Evolutionary conservation across 352 stramenopile genomes (phyloP).

Genomic region (Pythium insidiosum): DNA sequence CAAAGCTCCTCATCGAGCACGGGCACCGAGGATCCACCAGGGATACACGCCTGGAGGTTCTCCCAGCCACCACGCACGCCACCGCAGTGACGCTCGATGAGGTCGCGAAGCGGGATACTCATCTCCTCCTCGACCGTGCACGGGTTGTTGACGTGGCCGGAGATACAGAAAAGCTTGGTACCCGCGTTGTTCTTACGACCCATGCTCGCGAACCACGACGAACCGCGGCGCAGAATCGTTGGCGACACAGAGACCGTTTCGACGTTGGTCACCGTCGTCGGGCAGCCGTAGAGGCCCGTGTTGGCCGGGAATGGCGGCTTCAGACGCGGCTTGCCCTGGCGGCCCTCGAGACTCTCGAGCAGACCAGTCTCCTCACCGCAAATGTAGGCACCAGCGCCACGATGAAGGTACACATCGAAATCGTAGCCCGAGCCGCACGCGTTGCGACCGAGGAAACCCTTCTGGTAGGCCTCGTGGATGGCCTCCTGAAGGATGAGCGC

Average conservation of each 20-base stretch:
- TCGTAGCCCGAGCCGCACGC: conserved; percentile 98
- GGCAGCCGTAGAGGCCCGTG: conserved; percentile 98
- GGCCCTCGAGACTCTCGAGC: conserved; percentile 97
- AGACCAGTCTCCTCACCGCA: conserved; percentile 99
- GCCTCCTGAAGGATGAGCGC: conserved; percentile 96
- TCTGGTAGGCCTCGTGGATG: conserved; percentile 98
- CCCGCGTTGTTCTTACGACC: conserved; percentile 98
- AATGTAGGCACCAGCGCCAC: conserved; percentile 99
- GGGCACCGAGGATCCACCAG: conserved; percentile 94
- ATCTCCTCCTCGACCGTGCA: conserved; percentile 98
- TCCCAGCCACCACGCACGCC: conserved; percentile 98
- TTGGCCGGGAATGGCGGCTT: conserved; percentile 99
- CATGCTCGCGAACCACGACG: conserved; percentile 95
- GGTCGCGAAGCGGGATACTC: conserved; percentile 95
- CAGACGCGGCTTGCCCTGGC: conserved; percentile 96
- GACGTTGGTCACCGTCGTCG: conserved; percentile 99
- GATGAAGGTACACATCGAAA: conserved; percentile 99
- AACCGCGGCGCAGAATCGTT: conserved; percentile 96
- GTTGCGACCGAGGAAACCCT: conserved; percentile 95
- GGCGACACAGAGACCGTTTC: conserved; percentile 98
- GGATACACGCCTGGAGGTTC: conserved; percentile 98
- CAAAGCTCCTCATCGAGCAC: conserved; percentile 91
- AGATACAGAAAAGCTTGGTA: conserved; percentile 99
- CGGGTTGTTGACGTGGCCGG: conserved; percentile 99
- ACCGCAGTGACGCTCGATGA: conserved; percentile 99